Percentiles rank a stretch among this genome's conserved stretches.
Conservation (phyloP, 2,329 filamentous ascomycete species). For the Clonostachys chloroleuca region DNA sequence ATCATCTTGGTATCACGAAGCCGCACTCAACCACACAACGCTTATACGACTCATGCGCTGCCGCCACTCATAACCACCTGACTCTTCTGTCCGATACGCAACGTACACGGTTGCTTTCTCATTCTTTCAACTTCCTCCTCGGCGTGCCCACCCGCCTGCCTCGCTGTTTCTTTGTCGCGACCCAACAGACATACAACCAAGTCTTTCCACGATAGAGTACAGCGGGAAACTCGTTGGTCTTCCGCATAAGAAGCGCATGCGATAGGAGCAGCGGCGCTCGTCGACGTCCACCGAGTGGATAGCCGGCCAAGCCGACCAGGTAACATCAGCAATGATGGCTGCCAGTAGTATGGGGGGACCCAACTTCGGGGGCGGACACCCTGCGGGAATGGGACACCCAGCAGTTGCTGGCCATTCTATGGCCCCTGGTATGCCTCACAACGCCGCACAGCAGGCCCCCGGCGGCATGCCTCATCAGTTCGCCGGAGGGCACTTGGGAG, state of each 20-base stretch:
- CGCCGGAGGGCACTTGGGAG: slow-evolving; percentile 59
- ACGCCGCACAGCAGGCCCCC: slow-evolving; percentile 65
- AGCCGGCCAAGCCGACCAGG: slow-evolving; percentile 29
- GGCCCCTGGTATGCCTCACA: slow-evolving; percentile 60
- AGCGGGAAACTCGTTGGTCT: neutral
- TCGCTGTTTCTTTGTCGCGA: too few relatives aligned
- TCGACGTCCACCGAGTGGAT: slow-evolving; percentile 60
- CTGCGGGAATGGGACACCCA: slow-evolving; percentile 67
- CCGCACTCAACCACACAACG: neutral
- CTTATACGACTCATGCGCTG: too few relatives aligned
- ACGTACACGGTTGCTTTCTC: too few relatives aligned
- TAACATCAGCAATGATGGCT: slow-evolving; percentile 58
- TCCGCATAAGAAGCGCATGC: slow-evolving; percentile 33
- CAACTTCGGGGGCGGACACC: slow-evolving; percentile 59
- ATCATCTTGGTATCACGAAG: slow-evolving; percentile 3
- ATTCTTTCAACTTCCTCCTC: too few relatives aligned
- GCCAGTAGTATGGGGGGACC: slow-evolving; percentile 48
- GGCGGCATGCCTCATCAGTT: slow-evolving; percentile 65
- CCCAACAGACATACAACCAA: too few relatives aligned
- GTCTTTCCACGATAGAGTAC: too few relatives aligned
- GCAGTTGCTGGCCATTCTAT: slow-evolving; percentile 64
- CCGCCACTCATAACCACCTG: too few relatives aligned
- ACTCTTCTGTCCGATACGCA: too few relatives aligned
- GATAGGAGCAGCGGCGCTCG: slow-evolving; percentile 35
- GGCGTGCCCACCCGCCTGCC: too few relatives aligned